Base-by-base conservation (phyloP, 2,329 filamentous ascomycete species). In the Penicillium sp. region DNA sequence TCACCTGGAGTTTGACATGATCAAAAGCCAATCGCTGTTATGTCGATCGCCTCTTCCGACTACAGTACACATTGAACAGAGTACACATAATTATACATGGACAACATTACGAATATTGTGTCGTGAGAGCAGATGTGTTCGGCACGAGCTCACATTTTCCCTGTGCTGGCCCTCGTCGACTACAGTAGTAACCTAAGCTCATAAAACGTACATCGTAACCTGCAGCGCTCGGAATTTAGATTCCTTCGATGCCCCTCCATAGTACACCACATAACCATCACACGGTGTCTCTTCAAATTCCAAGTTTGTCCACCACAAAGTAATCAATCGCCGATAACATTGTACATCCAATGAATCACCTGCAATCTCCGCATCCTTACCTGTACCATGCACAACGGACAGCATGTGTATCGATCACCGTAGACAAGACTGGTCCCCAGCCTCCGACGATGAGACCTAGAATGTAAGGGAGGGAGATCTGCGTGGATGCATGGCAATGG, bases 381-480 rank as follows among this genome's bases (percentile, higher is more conserved):
- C 43, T 31, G 21, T 11, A 35, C 39, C 48, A 37, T 19, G 26
- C 27, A 27, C 27, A 21, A 21, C 5, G 16, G 10, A 22, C 9
- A 41, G 39, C 39, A 41, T 22, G 39, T 41, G n/a, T 39, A 11
- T 19, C n/a, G 3, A 57, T 48, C 11, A 27, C 46, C 26, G 3
- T 27, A 13, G 33, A 53, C 33, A 24, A 19, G 16, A 21, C 47
- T 51, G 21, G 21, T 26, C 52, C 41, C 29, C 31, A 46, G 22
- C 39, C 35, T 51, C 27, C 26, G 21, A 31, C 14, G 39, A 33
- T 49, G 43, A 39, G 14, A 41, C 41, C 27, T 16, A 11, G 48
- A 35, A 59, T 52, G 62, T 52, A 64, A 63, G 62, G 57, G 52
- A 47, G 5, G 37, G 45, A 10, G 63, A 65, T 63, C 63, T 37